Conservation (phyloP, 805 yeast genomes). For the Sungouiella blattae region DNA sequence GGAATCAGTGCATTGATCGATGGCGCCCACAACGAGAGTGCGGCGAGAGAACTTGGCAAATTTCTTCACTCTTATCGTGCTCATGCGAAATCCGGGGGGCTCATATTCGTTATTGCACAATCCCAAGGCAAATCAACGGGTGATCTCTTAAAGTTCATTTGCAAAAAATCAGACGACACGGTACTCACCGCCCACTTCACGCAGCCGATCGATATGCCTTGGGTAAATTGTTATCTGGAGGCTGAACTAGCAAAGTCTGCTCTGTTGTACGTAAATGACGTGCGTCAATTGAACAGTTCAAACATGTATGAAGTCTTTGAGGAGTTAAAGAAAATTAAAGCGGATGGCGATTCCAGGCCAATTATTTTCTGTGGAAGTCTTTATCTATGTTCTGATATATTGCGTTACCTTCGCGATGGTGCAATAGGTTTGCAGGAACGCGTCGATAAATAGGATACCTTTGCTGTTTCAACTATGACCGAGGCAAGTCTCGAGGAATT, state of each 20-base stretch:
- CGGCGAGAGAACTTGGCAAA: conserved; percentile 67
- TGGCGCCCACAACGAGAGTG: conserved; percentile 91
- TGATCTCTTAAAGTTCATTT: conserved; percentile 48
- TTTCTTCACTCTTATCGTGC: conserved; percentile 37
- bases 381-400: conserved; percentile 40
- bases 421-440: too few relatives aligned
- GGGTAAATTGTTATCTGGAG: conserved; percentile 59
- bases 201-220: conserved; percentile 86
- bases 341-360: conserved; percentile 22
- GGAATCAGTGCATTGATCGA: conserved; percentile 53
- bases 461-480: too few relatives aligned
- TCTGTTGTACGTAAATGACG: conserved; percentile 19
- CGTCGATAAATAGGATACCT: too few relatives aligned
- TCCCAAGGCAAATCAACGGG: conserved; percentile 67
- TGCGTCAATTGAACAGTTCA: conserved; percentile 1
- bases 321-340: conserved; percentile 8
- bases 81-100: conserved; percentile 21
- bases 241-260: conserved; percentile 27
- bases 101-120: conserved; percentile 67
- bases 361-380: conserved; percentile 42
- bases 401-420: conserved; percentile 20
- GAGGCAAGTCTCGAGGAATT: conserved; percentile 7
- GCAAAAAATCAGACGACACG: conserved; percentile 45
- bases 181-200: conserved; percentile 65
- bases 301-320: conserved; percentile 3